Conservation (phyloP, 345 rosid genomes). For the Sisymbrium altissimum region DNA sequence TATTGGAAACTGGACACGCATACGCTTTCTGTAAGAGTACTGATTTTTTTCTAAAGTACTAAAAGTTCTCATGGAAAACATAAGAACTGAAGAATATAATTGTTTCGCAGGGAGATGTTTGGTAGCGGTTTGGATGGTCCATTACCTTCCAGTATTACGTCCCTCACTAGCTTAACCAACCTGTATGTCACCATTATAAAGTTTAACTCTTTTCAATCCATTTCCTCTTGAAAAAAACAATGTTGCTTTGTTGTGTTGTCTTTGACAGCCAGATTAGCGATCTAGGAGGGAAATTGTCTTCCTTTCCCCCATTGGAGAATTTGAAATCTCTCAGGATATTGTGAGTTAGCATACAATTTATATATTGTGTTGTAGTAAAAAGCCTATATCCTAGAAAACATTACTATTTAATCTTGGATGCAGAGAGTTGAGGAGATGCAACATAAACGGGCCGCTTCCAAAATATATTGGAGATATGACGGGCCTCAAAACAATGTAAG, state of each 20-base stretch:
- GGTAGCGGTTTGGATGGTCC: constrained; percentile 70
- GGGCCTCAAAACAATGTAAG: background rate
- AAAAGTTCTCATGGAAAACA: background rate
- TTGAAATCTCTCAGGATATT: constrained; percentile 48
- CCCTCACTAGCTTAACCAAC: constrained; percentile 48
- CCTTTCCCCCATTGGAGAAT: constrained; percentile 45
- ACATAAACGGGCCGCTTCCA: background rate
- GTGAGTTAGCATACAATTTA: constrained; percentile 43
- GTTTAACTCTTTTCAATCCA: background rate
- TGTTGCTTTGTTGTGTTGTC: background rate
- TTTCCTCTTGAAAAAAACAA: background rate
- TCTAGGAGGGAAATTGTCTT: constrained; percentile 42
- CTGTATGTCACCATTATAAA: constrained; percentile 41
- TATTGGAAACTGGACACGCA: constrained; percentile 47
- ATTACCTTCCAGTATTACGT: constrained; percentile 56
- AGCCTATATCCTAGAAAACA: background rate
- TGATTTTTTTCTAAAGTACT: background rate
- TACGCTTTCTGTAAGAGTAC: constrained; percentile 48
- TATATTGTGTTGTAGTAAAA: background rate
- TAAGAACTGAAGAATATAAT: background rate
- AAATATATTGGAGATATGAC: background rate
- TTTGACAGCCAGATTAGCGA: constrained; percentile 59
- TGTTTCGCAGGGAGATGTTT: constrained; percentile 46
- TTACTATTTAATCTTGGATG: background rate
- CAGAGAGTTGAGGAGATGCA: constrained; percentile 1